Base-by-base conservation (phyloP, 1,139 yeast genomes). In the Blastobotrys petasosporus region DNA sequence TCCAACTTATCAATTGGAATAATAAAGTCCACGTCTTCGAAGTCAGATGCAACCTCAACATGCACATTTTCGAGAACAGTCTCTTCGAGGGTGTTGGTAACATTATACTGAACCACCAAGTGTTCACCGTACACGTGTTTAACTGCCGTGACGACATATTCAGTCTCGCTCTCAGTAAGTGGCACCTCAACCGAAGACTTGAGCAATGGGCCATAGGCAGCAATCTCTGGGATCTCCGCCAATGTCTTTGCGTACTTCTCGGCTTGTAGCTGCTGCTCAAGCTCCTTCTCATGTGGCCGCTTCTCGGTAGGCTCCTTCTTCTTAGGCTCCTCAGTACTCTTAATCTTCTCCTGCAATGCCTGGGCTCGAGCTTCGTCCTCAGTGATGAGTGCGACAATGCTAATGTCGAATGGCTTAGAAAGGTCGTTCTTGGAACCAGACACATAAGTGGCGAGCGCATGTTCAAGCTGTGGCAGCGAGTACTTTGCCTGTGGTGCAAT, bases 151-250 rank as follows among this genome's bases (percentile, higher is more conserved):
- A 94, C 95, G 44, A 87, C 92, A 64, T 88, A 88, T 67, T 92
- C 99, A 54, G 94, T 88, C 63, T 90, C 98, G 52, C 79, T 76
- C 64, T 92, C 98, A 31, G 98, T 90, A 60, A 92, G 77, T 56
- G 83, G 79, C 47, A 79, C 71, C 45, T 79, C 75, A 41, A 70
- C 65, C 1, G 95, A 82, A 8, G 92, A 78, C 67, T 85, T 87
- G 55, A 88, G 71, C 54, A 90, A 73, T 44, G 75, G 67, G 51
- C 98, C 98, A 60, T 80, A 88, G 1, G 68, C 68, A 23, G 75
- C 71, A 61, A 86, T 75, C 63, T 86, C 92, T 30, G 85, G 83
- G 53, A 86, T 77, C 13, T 78, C 72, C 8, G 78, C 65, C 56
- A 86, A 71, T 59, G 79, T 86, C 49, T 78, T 79, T 16, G 84